Percentiles rank a stretch among this genome's conserved stretches.
phyloP scores from a whole-genome alignment of 495 filamentous ascomycete genomes.

The Tuber brumale region DNA sequence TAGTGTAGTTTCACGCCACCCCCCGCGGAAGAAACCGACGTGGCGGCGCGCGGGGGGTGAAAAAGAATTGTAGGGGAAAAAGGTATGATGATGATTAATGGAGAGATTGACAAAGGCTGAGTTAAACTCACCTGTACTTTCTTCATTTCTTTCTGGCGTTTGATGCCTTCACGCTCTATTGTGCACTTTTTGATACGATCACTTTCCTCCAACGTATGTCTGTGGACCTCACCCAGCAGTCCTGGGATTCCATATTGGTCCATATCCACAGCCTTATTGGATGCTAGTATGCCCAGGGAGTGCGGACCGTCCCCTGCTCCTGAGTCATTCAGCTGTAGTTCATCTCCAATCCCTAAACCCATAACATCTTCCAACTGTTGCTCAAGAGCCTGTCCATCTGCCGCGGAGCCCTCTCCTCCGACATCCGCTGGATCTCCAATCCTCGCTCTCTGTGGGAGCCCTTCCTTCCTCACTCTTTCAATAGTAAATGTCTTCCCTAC shows the following conservation, averaged over 20 bases:
- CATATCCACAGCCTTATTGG: slow-evolving; percentile 25
- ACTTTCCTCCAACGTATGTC: slow-evolving; percentile 69
- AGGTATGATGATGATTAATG: slow-evolving; percentile 14
- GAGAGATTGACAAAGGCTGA: slow-evolving; percentile 36
- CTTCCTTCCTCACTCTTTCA: slow-evolving; percentile 41
- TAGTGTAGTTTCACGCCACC: background rate
- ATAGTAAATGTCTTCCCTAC: slow-evolving; percentile 44
- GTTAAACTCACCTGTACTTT: slow-evolving; percentile 57
- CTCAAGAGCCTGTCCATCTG: slow-evolving; percentile 25
- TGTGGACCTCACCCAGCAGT: slow-evolving; percentile 55
- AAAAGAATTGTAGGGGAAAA: slow-evolving; percentile 5
- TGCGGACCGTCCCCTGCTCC: slow-evolving; percentile 22
- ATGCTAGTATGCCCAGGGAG: slow-evolving; percentile 23
- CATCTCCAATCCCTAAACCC: slow-evolving; percentile 26
- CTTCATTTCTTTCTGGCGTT: slow-evolving; percentile 62
- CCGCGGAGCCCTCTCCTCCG: slow-evolving; percentile 24
- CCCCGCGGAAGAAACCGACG: background rate
- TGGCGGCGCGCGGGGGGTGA: background rate
- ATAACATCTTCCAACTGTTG: slow-evolving; percentile 33
- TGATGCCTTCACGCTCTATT: slow-evolving; percentile 60
- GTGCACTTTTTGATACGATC: slow-evolving; percentile 83
- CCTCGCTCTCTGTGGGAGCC: slow-evolving; percentile 31
- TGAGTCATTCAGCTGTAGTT: slow-evolving; percentile 30
- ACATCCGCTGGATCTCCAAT: slow-evolving; percentile 32
- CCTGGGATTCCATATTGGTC: slow-evolving; percentile 37